Evolutionary conservation across 805 yeast species (phyloP).

Genomic region (Yamadazyma olivae): DNA sequence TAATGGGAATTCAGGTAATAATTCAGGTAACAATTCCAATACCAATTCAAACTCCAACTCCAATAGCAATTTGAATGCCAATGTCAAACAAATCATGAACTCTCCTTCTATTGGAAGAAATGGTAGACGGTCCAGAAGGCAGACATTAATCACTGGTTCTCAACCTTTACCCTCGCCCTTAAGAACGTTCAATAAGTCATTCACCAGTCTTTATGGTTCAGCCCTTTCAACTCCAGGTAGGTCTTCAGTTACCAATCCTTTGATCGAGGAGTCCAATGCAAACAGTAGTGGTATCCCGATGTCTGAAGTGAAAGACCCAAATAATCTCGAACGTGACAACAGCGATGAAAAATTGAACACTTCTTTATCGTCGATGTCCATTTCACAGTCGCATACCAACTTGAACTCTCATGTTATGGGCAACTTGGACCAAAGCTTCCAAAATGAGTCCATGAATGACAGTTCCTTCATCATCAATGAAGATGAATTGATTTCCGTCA

Average conservation of each 20-base stretch:
- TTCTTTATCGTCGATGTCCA: conserved; percentile 43
- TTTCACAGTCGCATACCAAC: conserved; percentile 22
- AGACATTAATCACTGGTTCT: conserved; percentile 81
- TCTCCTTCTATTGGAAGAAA: conserved; percentile 41
- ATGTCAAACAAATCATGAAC: conserved; percentile 10
- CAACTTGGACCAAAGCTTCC: conserved; percentile 10
- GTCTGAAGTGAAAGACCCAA: conserved; percentile 12
- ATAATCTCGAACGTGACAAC: not conserved
- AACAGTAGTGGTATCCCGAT: conserved; percentile 16
- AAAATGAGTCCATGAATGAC: conserved; percentile 11
- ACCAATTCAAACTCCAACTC: not conserved
- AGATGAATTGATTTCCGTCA: conserved; percentile 60
- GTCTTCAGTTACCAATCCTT: conserved; percentile 10
- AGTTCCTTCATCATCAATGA: conserved; percentile 25
- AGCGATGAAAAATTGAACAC: conserved; percentile 21
- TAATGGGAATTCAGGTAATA: conserved; percentile 1
- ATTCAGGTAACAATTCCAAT: not conserved
- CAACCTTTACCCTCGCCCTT: conserved; percentile 92
- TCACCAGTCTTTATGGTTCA: conserved; percentile 33
- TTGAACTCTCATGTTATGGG: no score
- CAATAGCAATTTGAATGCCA: conserved; percentile 1
- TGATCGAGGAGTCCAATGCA: conserved; percentile 9
- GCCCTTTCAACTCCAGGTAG: conserved; percentile 39
- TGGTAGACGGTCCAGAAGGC: conserved; percentile 62
- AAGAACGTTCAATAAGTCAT: conserved; percentile 49